These are phyloP conservation scores for Phytopythium vexans DNA, from an alignment of 352 stramenopile species.

Conservation along the genomic window DNA sequence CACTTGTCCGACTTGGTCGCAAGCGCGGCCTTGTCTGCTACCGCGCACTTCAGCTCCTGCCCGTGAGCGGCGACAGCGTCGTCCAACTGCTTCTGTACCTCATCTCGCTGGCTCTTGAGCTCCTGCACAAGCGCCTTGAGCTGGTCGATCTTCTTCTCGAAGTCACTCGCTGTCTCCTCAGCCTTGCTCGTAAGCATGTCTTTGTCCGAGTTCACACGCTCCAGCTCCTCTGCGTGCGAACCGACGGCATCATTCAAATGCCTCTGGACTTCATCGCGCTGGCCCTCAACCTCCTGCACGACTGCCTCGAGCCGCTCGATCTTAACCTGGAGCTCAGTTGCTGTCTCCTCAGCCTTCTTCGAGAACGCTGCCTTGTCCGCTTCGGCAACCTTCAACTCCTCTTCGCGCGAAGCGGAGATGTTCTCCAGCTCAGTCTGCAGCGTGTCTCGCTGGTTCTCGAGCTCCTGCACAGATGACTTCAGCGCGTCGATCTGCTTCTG, in stretches of 20 bases:
- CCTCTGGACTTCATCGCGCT: constrained; percentile 27
- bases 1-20: no score
- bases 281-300: constrained; percentile 26
- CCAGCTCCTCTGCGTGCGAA: neutral
- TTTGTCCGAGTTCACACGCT: no score
- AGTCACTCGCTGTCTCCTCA: constrained; percentile 29
- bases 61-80: constrained; percentile 11
- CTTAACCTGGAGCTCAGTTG: constrained; percentile 16
- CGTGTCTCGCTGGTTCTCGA: constrained; percentile 12
- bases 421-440: constrained; percentile 13
- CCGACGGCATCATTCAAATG: constrained; percentile 6
- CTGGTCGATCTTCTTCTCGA: constrained; percentile 28
- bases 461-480: constrained; percentile 5
- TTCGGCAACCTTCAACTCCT: constrained; percentile 19
- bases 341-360: constrained; percentile 8
- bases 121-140: constrained; percentile 5
- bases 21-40: no score
- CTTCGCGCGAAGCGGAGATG: constrained; percentile 3
- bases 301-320: constrained; percentile 26
- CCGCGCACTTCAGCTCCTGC: no score
- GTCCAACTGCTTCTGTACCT: constrained; percentile 12
- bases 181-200: neutral
- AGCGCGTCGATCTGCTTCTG: constrained; percentile 18
- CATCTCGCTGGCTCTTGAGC: constrained; percentile 28
- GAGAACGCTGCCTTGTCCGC: neutral